A percentile compares a stretch with the other conserved stretches of the same genome.
Conservation (phyloP, 2,329 filamentous ascomycete genomes). For the Diaporthe vexans region DNA sequence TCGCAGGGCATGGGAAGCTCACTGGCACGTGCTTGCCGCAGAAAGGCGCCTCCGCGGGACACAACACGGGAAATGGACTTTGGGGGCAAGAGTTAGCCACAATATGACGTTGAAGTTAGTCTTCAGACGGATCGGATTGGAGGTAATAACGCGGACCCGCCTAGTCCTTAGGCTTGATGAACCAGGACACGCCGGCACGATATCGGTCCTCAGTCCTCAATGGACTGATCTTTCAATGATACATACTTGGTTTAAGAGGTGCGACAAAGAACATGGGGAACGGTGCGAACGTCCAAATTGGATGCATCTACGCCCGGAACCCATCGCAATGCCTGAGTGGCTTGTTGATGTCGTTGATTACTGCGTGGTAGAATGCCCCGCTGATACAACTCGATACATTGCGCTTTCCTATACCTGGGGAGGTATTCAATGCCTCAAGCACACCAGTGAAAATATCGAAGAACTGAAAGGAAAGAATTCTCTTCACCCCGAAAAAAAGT, state of each 20-base stretch:
- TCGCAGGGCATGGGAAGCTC: not conserved
- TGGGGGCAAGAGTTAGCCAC: too few species aligned
- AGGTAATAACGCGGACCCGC: too few species aligned
- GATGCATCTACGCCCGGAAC: not conserved
- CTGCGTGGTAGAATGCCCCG: not conserved
- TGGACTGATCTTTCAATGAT: not conserved
- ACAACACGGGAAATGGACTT: too few species aligned
- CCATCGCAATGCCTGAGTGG: not conserved
- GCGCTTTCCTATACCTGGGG: slow-evolving; percentile 7
- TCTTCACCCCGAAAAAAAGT: not conserved
- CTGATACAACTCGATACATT: not conserved
- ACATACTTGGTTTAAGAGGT: not conserved
- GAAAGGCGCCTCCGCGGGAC: too few species aligned
- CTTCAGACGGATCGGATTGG: too few species aligned
- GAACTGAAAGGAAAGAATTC: not conserved
- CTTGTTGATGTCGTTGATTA: not conserved
- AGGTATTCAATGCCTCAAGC: not conserved
- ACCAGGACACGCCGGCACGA: not conserved
- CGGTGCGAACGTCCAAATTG: not conserved
- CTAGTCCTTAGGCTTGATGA: not conserved
- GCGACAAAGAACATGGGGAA: not conserved
- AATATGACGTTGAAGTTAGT: too few species aligned
- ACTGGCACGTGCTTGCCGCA: too few species aligned
- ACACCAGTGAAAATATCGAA: not conserved
- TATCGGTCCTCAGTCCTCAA: not conserved